Evolutionary conservation across 1,284 basidiomycete species (phyloP), one percentile per base, ranked within the genome.

Genomic region (Anthracocystis panici-leucophaei): DNA sequence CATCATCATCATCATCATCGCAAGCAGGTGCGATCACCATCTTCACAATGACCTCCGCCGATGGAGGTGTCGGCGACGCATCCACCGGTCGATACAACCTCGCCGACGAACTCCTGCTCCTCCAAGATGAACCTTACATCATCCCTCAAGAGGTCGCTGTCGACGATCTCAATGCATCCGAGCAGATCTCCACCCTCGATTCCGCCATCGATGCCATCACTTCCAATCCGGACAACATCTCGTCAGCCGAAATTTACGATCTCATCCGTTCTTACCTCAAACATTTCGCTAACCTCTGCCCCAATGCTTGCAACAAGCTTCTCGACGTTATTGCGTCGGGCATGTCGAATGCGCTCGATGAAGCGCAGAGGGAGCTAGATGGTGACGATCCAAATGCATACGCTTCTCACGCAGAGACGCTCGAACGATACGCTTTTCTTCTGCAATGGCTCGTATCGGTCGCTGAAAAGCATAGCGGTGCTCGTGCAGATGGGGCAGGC

Each of bases 371-470:
- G 12, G 65, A 76, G 41, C 59, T 75, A 27, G 78, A 82, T 21
- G 66, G 62, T 14, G 67, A 74, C 41, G 74, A 77, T 23, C 66
- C 69, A 3, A 74, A 71, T 33, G 71, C 75, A 25, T 79, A 79
- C 50, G 54, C 72, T 14, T 68, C 65, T 9, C 79, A 80, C 27
- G 70, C 77, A 31, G 70, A 79, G 21, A 66, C 77, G 11, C 66
- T 85, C 23, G 80, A 84, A 65, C 75, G 72, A 41, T 83, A 73
- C 49, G 83, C 80, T 8, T 84, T 85, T 59, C 72, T 81, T 21
- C 67, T 84, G 2, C 81, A 84, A 45, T 85, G 81, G 82, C 66
- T 83, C 41, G 73, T 83, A 38, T 65, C 67, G 12, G 62, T 75
- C 5, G 77, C 82, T 18, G 83, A 85, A 42, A 78, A 80, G 57